These are phyloP conservation scores for Zymoseptoria ardabiliae DNA, from an alignment of 2,329 filamentous ascomycete genomes.

Conservation along the genomic window DNA sequence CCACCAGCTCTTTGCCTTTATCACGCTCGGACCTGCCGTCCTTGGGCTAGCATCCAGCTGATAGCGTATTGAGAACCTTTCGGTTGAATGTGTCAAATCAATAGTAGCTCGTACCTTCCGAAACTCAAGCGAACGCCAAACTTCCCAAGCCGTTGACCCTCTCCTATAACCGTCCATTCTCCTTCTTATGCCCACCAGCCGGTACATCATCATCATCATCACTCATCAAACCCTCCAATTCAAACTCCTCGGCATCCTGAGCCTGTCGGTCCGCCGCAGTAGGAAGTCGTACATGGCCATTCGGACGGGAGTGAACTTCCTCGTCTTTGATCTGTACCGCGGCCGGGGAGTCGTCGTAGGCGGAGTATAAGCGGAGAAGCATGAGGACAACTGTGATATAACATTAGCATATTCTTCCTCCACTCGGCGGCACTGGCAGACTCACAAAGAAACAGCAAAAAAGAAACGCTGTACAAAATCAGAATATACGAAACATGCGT, in stretches of 20 bases:
- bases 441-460: slow-evolving; percentile 79
- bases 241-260: slow-evolving; percentile 83
- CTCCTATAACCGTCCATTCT: slow-evolving; percentile 3
- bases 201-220: slow-evolving; percentile 70
- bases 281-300: slow-evolving; percentile 37
- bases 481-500: slow-evolving; percentile 89
- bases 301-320: slow-evolving; percentile 24
- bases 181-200: slow-evolving; percentile 1
- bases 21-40: too few species aligned
- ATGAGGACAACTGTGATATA: slow-evolving; percentile 60
- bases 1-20: too few species aligned
- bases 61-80: too few species aligned
- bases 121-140: background rate
- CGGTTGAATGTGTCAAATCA: background rate
- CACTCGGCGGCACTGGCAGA: too few species aligned
- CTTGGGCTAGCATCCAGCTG: too few species aligned
- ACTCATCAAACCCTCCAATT: slow-evolving; percentile 81
- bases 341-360: slow-evolving; percentile 41
- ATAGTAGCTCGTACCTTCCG: background rate
- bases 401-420: background rate
- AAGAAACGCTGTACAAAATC: slow-evolving; percentile 83
- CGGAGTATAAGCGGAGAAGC: slow-evolving; percentile 76
- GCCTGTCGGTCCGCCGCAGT: slow-evolving; percentile 48
- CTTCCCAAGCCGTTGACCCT: background rate
- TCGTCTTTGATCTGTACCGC: slow-evolving; percentile 29